Base-by-base conservation (phyloP, 768 basidiomycete species). In the Tubosaeta sp. region DNA sequence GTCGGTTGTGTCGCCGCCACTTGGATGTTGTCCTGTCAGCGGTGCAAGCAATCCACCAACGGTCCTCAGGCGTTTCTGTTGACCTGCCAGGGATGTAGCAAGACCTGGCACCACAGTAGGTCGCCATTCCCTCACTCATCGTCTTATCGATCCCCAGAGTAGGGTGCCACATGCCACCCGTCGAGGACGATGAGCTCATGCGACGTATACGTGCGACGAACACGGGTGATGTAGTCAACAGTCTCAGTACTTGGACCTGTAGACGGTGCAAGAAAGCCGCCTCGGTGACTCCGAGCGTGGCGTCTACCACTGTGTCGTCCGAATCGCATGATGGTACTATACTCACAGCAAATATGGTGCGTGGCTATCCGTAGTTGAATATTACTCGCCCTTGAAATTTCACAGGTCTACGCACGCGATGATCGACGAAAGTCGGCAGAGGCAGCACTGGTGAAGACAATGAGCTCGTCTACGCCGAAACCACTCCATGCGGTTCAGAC, bases 81-180 rank as follows among this genome's bases (percentile, higher is more conserved):
- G 38, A 65, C 63, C 0, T 74, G 73, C 53, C 61, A 53, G 16
- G 55, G 52, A 46, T 74, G 73, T 52, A 57, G 32, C 42, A 72
- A 57, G 58, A 47, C 57, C 0, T 73, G 73, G 73, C 72, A 73
- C 45, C 72, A 63, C 50, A 55, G 61, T 63, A 61, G 13, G 62
- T 63, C 50, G 16, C 10, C 6, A 5, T 29, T 14, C 14, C 25
- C 31, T 34, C 25, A 9, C 26, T 1, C 29, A 51, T 51, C 43
- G 35, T 19, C 47, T 41, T 25, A 48, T 53, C 32, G 27, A 54
- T 38, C 2, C 12, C 6, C 10, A 11, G 27, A 1, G 22, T 47
- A 71, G 70, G 66, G 51, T 73, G 71, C 50, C 68, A 66, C 29
- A 61, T 62, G 48, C 71, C 70, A 8, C 63, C 66, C 1, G 31